Base-by-base conservation (phyloP, 805 yeast genomes). In the Starmerella kuoi region DNA sequence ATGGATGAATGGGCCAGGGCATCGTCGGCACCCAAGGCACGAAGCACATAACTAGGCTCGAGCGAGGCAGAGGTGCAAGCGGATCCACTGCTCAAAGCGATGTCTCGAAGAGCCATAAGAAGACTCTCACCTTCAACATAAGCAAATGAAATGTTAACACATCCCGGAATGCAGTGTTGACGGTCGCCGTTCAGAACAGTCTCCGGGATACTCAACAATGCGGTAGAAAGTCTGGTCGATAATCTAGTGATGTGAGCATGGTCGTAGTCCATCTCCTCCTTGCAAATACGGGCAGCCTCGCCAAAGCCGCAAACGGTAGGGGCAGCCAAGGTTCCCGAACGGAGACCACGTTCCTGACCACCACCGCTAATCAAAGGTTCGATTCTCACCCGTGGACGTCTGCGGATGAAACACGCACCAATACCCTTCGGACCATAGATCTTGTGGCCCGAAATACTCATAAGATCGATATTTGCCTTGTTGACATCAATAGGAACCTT, bases 11-110 rank as follows among this genome's bases (percentile, higher is more conserved):
- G 98, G 3, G 98, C 98, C 55, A 91, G 69, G 4, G 96, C 96
- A 59, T 91, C 98, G 62, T 88, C 97, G 14, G 94, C 95, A 42
- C 98, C 98, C 37, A 91, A 69, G 0, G 98, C 97, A 55, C 87
- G 94, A 56, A 91, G 71, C 31, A 91, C 98, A 56, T 91, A 91
- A 5, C 95, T 85, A 11, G 98, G 98, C 63, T 91, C 98, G 58
- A 91, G 72, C 3, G 97, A 91, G 0, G 98, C 96, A 22, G 97
- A 88, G 3, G 98, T 91, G 71, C 98, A 91, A 3, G 98, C 98
- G 12, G 96, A 86, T 23, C 98, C 98, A 1, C 95, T 84, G 48
- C 93, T 79, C 51, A 91, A 70, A 0, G 98, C 98, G 58, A 91
- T 85, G 61, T 91, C 98, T 61, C 88, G 87, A 59, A 91, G 73